Evolutionary conservation across 2,329 filamentous ascomycete species (phyloP).

Genomic region (Domatiomyces catenatus): DNA sequence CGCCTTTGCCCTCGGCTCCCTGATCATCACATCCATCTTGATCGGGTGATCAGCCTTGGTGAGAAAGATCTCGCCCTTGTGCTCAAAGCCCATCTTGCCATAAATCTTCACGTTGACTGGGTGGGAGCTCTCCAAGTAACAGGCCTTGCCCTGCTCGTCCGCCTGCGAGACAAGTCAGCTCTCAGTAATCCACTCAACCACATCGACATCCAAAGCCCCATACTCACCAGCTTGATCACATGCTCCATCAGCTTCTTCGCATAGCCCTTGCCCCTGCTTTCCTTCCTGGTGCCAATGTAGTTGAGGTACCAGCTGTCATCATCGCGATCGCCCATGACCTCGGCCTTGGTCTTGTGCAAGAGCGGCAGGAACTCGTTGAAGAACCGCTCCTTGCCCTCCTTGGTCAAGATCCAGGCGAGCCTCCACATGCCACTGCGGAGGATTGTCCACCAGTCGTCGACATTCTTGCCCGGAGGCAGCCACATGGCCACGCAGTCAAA

Average conservation of each 20-base stretch:
- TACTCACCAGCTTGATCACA: conserved; percentile 46
- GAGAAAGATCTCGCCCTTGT: conserved; percentile 48
- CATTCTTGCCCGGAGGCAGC: conserved; percentile 59
- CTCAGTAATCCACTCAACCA: background rate
- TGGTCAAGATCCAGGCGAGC: conserved; percentile 56
- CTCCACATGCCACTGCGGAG: conserved; percentile 65
- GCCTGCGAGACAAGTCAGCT: conserved; percentile 32
- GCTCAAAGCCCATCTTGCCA: conserved; percentile 57
- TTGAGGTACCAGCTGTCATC: conserved; percentile 64
- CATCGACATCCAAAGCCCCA: background rate
- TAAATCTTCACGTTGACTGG: conserved; percentile 56
- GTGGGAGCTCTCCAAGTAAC: conserved; percentile 68
- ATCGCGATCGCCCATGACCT: conserved; percentile 52
- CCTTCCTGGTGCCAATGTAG: conserved; percentile 62
- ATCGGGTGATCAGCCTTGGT: conserved; percentile 36
- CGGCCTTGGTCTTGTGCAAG: conserved; percentile 55
- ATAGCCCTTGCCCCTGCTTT: conserved; percentile 56
- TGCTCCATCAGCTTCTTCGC: conserved; percentile 55
- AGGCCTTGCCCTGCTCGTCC: conserved; percentile 50
- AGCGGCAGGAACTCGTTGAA: conserved; percentile 63
- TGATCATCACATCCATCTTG: conserved; percentile 64
- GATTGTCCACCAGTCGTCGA: conserved; percentile 57
- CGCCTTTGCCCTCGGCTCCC: conserved; percentile 39
- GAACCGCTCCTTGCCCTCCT: conserved; percentile 58
- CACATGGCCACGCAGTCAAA: conserved; percentile 67